Evolutionary conservation across 768 basidiomycete species (phyloP).

Genomic region (Amanita jacksonii): DNA sequence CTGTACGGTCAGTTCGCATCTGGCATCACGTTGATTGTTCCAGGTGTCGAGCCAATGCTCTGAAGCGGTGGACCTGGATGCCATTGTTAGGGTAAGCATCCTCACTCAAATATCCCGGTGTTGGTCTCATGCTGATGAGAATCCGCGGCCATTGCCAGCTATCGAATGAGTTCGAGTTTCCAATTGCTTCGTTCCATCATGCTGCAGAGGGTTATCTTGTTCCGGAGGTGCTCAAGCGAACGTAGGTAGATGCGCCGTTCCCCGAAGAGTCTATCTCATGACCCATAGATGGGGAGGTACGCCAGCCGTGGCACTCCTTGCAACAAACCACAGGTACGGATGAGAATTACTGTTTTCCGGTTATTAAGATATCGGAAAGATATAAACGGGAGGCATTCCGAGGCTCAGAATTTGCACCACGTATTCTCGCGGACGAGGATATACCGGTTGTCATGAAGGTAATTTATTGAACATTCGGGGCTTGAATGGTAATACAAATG

Average conservation of each 20-base stretch:
- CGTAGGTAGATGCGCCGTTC: slow-evolving; percentile 29
- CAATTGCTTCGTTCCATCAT: slow-evolving; percentile 75
- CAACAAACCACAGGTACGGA: slow-evolving; percentile 56
- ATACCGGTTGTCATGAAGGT: slow-evolving; percentile 77
- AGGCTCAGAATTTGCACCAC: slow-evolving; percentile 70
- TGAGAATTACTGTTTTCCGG: background rate
- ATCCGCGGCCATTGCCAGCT: too few species aligned
- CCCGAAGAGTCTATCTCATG: background rate
- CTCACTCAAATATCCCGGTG: background rate
- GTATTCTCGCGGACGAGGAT: slow-evolving; percentile 62
- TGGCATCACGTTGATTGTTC: background rate
- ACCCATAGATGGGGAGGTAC: slow-evolving; percentile 34
- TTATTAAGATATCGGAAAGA: slow-evolving; percentile 13
- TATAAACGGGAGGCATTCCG: slow-evolving; percentile 50
- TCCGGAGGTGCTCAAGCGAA: slow-evolving; percentile 67
- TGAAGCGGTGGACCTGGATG: slow-evolving; percentile 66
- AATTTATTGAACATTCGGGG: background rate
- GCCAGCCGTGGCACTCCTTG: slow-evolving; percentile 74
- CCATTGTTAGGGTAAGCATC: slow-evolving; percentile 43
- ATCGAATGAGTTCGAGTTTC: slow-evolving; percentile 85
- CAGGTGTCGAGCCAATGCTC: slow-evolving; percentile 63
- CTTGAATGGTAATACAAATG: background rate
- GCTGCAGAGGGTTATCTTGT: slow-evolving; percentile 91
- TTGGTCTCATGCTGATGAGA: too few species aligned
- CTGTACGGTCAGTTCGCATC: background rate